Percentiles rank a stretch among this genome's conserved stretches.
phyloP scores from a whole-genome alignment of 1,284 basidiomycete species.

The Xerocomus amazonicus region DNA sequence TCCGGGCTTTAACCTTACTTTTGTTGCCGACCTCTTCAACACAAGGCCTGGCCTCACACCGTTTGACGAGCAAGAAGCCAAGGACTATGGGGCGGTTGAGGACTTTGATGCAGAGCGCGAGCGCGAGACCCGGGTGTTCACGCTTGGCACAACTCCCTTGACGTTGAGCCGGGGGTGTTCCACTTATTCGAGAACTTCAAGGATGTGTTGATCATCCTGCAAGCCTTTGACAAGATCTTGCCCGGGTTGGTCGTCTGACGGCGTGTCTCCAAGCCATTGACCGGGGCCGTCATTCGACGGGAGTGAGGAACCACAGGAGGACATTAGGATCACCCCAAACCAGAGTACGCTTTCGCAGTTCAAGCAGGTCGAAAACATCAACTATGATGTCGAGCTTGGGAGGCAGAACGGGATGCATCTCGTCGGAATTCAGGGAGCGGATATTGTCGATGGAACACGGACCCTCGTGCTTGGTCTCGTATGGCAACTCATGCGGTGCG shows the following conservation, averaged over 20 bases:
- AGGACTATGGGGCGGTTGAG: conserved; percentile 83
- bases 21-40: conserved; percentile 99
- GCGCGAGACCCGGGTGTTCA: conserved; percentile 96
- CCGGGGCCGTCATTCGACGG: conserved; percentile 38
- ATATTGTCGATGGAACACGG: conserved; percentile 90
- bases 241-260: conserved; percentile 94
- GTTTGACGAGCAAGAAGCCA: conserved; percentile 85
- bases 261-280: conserved; percentile 81
- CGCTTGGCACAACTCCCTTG: conserved; percentile 97
- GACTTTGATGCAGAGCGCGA: conserved; percentile 99
- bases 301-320: conserved; percentile 58
- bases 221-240: conserved; percentile 94
- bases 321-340: conserved; percentile 73
- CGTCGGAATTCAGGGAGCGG: conserved; percentile 96
- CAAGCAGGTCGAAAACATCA: conserved; percentile 98
- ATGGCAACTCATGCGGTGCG: conserved; percentile 95
- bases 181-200: conserved; percentile 96
- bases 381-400: conserved; percentile 92
- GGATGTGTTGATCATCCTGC: conserved; percentile 87
- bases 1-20: conserved; percentile 97
- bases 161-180: conserved; percentile 94
- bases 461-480: conserved; percentile 94
- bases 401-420: conserved; percentile 93
- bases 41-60: conserved; percentile 92
- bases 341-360: conserved; percentile 88